Conservation (phyloP, 2,329 filamentous ascomycete genomes). For the Pseudogymnoascus sp. region DNA sequence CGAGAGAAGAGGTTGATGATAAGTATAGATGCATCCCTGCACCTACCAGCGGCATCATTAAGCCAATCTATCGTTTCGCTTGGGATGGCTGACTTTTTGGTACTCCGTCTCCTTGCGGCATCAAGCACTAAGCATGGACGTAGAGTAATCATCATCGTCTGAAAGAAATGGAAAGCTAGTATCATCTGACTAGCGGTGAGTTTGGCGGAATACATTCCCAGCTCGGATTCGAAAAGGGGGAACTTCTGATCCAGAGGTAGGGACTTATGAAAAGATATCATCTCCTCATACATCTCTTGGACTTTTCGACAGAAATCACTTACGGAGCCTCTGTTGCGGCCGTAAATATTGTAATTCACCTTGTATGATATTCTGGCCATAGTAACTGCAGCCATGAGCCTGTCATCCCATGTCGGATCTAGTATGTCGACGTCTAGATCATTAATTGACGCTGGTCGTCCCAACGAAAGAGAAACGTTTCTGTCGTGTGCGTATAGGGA, state of each 20-base stretch:
- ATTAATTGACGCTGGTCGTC: conserved; percentile 10
- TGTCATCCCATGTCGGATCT: not conserved
- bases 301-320: conserved; percentile 9
- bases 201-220: not conserved
- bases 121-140: conserved; percentile 9
- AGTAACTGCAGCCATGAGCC: not conserved
- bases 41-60: not conserved
- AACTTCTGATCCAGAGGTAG: conserved; percentile 4
- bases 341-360: conserved; percentile 10
- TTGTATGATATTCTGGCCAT: conserved; percentile 10
- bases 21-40: not conserved
- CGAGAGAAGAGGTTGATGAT: conserved; percentile 6
- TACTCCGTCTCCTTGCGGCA: not conserved
- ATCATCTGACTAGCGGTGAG: conserved; percentile 6
- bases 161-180: conserved; percentile 10
- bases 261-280: conserved; percentile 9
- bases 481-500: conserved; percentile 9
- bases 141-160: conserved; percentile 9
- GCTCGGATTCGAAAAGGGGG: conserved; percentile 3
- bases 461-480: conserved; percentile 11
- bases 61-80: not conserved
- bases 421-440: conserved; percentile 9
- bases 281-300: conserved; percentile 7
- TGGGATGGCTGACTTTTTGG: not conserved
- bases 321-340: conserved; percentile 3